Percentiles rank a stretch among this genome's conserved stretches.
Conservation (phyloP, 2,329 filamentous ascomycete species). For the Penicillium sp. region DNA sequence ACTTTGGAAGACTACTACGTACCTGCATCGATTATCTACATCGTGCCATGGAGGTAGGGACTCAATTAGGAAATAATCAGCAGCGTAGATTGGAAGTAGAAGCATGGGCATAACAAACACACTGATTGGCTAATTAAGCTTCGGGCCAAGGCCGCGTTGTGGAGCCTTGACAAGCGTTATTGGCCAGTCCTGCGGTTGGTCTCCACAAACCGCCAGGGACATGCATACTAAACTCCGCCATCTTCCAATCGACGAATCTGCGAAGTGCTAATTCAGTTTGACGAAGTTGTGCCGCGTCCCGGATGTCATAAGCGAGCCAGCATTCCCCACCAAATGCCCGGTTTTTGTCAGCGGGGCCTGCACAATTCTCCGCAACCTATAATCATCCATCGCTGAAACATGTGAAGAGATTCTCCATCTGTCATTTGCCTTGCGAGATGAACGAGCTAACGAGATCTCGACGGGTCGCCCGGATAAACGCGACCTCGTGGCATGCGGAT, state of each 20-base stretch:
- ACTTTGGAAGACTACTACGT: not conserved
- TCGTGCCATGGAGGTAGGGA: not conserved
- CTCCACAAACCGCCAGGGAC: not conserved
- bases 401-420: not conserved
- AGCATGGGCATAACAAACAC: constrained; percentile 1
- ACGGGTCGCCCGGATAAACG: not conserved
- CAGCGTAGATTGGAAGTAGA: not conserved
- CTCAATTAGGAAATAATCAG: not conserved
- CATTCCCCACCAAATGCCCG: not conserved
- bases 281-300: not conserved
- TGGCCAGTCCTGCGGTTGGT: not conserved
- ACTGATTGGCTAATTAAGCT: constrained; percentile 5
- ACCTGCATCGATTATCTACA: not conserved
- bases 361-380: not conserved
- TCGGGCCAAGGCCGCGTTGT: not conserved
- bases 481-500: not conserved
- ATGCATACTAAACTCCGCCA: not conserved
- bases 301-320: not conserved
- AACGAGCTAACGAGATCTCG: not conserved
- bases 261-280: not conserved
- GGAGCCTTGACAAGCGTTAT: not conserved
- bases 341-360: not conserved
- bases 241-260: not conserved
- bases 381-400: not conserved
- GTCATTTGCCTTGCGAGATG: not conserved